These are phyloP conservation scores for Xylariales sp. DNA, from an alignment of 2,329 filamentous ascomycete species.

Conservation along the genomic window DNA sequence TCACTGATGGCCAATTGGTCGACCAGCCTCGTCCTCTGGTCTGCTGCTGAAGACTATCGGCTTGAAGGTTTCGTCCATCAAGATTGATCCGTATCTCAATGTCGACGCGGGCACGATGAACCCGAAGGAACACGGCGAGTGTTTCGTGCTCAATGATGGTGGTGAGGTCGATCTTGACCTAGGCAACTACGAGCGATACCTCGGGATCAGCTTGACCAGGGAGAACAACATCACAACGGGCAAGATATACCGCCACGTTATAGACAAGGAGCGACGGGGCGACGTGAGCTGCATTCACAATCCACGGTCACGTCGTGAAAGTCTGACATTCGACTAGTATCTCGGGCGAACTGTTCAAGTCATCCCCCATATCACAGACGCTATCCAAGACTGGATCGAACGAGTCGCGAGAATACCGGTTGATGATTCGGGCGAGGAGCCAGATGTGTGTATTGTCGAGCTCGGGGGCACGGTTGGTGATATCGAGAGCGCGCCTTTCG, in stretches of 20 bases:
- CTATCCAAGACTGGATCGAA: conserved; percentile 89
- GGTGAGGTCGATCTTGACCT: conserved; percentile 55
- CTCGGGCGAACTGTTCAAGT: conserved; percentile 86
- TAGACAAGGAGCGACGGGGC: conserved; percentile 58
- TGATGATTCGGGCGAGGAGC: conserved; percentile 75
- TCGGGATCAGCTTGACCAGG: conserved; percentile 73
- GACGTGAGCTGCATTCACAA: no score
- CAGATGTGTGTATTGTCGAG: conserved; percentile 88
- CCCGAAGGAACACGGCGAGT: conserved; percentile 66
- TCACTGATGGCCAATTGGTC: conserved; percentile 9
- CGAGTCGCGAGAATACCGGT: conserved; percentile 80
- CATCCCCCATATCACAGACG: conserved; percentile 87
- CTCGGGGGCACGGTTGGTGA: conserved; percentile 54
- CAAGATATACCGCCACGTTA: conserved; percentile 89
- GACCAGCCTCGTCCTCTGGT: conserved; percentile 70
- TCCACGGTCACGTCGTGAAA: no score
- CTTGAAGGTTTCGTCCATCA: conserved; percentile 54
- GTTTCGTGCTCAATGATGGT: conserved; percentile 81
- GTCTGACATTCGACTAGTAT: no score
- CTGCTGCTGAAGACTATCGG: conserved; percentile 76
- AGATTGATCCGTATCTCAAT: conserved; percentile 66
- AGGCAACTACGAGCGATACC: conserved; percentile 58
- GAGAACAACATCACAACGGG: conserved; percentile 98
- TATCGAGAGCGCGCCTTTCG: conserved; percentile 55
- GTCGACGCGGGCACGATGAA: conserved; percentile 62